These are phyloP conservation scores for Helichrysum umbraculigerum DNA, from an alignment of 129 eudicot genomes.

Conservation along the genomic window DNA sequence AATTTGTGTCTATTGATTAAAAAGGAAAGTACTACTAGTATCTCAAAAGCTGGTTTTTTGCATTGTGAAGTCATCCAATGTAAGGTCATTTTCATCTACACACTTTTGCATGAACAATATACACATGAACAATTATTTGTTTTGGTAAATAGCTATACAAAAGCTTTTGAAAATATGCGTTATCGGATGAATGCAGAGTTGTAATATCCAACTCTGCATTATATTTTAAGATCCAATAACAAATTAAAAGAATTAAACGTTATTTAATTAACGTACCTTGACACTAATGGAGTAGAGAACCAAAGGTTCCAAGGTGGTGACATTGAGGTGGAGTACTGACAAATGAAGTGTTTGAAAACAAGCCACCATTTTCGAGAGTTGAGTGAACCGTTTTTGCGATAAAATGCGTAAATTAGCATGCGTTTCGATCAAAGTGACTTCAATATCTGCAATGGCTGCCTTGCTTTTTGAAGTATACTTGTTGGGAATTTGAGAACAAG, in stretches of 20 bases:
- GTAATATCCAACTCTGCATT: not conserved
- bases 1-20: constrained; percentile 39
- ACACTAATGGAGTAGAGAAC: constrained; percentile 90
- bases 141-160: constrained; percentile 11
- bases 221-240: not conserved
- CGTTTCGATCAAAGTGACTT: constrained; percentile 89
- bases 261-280: constrained; percentile 55
- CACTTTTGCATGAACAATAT: constrained; percentile 38
- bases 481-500: constrained; percentile 53
- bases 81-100: constrained; percentile 54
- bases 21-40: constrained; percentile 41
- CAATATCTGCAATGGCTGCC: constrained; percentile 74
- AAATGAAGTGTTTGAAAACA: constrained; percentile 67
- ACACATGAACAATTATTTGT: constrained; percentile 13
- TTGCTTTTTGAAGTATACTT: constrained; percentile 63
- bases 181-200: constrained; percentile 15
- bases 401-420: constrained; percentile 85
- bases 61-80: constrained; percentile 59
- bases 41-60: constrained; percentile 55
- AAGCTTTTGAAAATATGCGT: not conserved
- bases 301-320: constrained; percentile 81
- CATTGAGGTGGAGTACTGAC: constrained; percentile 84
- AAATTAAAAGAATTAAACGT: not conserved
- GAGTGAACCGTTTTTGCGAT: constrained; percentile 55
- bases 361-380: constrained; percentile 75